These are phyloP conservation scores for Pharnaceum exiguum DNA, from an alignment of 148 eudicot species.

Conservation along the genomic window DNA sequence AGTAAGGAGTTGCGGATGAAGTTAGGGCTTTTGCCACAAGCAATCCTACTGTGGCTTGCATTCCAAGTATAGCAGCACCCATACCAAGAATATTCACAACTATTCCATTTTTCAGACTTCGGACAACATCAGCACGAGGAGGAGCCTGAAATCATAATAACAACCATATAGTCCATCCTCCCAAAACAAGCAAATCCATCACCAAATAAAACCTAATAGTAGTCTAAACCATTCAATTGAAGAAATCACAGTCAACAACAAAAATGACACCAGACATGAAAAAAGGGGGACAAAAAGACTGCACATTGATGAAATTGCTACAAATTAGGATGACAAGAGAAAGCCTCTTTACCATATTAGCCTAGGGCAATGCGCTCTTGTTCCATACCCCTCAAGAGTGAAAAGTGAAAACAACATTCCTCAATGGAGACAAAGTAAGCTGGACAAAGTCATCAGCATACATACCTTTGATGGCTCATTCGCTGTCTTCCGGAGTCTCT, in stretches of 20 bases:
- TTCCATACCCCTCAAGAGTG: too few species aligned
- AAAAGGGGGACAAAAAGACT: too few species aligned
- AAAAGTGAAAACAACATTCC: too few species aligned
- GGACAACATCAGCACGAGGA: conserved; percentile 88
- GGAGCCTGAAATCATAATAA: conserved; percentile 68
- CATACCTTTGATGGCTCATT: conserved; percentile 89
- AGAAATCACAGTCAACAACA: background rate
- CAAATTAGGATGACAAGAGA: too few species aligned
- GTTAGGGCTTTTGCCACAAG: conserved; percentile 89
- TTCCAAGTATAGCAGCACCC: conserved; percentile 87
- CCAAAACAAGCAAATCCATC: background rate
- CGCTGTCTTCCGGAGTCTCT: conserved; percentile 72
- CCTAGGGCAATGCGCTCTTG: too few species aligned
- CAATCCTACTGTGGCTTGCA: conserved; percentile 86
- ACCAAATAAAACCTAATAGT: background rate
- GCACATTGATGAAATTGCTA: too few species aligned
- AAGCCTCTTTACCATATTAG: too few species aligned
- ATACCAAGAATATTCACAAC: conserved; percentile 70
- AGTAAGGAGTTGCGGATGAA: conserved; percentile 69
- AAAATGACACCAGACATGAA: too few species aligned
- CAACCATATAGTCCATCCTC: background rate
- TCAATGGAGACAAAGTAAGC: background rate
- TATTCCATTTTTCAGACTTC: conserved; percentile 69
- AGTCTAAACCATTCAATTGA: background rate
- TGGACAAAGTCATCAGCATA: background rate